Conservation (phyloP, 495 filamentous ascomycete genomes). For the Hyaloscypha finlandica region DNA sequence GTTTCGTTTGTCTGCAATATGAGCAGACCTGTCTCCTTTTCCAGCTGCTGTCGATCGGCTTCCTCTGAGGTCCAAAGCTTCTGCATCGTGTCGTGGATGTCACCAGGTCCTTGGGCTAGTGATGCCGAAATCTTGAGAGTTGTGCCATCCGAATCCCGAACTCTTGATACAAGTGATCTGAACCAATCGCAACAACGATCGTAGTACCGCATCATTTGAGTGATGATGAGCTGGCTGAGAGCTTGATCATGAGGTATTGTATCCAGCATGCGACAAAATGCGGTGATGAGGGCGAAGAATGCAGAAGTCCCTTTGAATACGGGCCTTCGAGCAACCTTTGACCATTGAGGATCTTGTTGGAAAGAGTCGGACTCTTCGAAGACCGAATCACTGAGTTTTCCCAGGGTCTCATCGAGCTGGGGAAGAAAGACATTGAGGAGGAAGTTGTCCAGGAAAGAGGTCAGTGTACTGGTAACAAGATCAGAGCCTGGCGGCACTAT, state of each 20-base stretch:
- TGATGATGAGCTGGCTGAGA: slow-evolving; percentile 88
- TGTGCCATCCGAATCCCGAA: slow-evolving; percentile 58
- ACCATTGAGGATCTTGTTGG: slow-evolving; percentile 83
- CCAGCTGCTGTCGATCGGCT: slow-evolving; percentile 45
- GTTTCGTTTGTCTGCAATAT: slow-evolving; percentile 63
- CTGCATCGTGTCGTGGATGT: slow-evolving; percentile 65
- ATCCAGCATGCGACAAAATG: slow-evolving; percentile 92
- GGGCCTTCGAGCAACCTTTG: slow-evolving; percentile 70
- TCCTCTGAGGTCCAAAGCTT: slow-evolving; percentile 60
- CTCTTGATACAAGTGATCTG: slow-evolving; percentile 64
- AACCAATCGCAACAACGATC: slow-evolving; percentile 91
- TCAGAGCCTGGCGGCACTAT: slow-evolving; percentile 86
- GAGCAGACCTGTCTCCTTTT: slow-evolving; percentile 69
- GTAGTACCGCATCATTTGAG: slow-evolving; percentile 86
- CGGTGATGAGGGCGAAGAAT: slow-evolving; percentile 82
- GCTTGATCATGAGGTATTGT: slow-evolving; percentile 95
- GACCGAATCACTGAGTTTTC: slow-evolving; percentile 79
- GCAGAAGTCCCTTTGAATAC: slow-evolving; percentile 91
- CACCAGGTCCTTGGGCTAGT: slow-evolving; percentile 63
- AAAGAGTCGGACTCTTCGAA: slow-evolving; percentile 87
- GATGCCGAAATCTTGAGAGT: slow-evolving; percentile 74
- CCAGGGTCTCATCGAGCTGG: slow-evolving; percentile 92
- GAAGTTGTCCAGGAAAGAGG: slow-evolving; percentile 97
- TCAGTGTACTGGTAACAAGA: slow-evolving; percentile 82
- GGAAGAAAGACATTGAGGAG: slow-evolving; percentile 97